Conservation (phyloP, 73 alveolate genomes). For the Blepharisma japonicum region DNA sequence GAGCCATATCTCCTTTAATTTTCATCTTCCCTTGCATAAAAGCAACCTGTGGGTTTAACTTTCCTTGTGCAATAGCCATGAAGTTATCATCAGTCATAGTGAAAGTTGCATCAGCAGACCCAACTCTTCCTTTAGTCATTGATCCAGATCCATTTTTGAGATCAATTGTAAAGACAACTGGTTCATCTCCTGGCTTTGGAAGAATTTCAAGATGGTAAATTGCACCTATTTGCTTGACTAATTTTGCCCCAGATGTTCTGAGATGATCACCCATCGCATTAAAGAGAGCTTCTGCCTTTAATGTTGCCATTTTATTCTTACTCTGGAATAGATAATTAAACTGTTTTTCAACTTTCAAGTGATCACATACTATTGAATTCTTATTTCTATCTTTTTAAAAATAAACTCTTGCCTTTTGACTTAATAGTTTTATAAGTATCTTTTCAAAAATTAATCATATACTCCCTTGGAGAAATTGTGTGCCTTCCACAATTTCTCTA, state of each 20-base stretch:
- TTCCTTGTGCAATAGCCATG: slow-evolving; percentile 73
- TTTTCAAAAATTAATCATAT: too few relatives aligned
- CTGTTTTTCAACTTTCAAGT: too few relatives aligned
- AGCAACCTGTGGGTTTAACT: slow-evolving; percentile 77
- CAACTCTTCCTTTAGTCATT: slow-evolving; percentile 48
- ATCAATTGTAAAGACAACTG: slow-evolving; percentile 68
- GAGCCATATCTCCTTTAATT: slow-evolving; percentile 80
- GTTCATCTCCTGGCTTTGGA: slow-evolving; percentile 54
- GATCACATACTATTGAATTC: too few relatives aligned
- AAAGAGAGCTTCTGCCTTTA: not conserved
- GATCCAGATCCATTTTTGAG: slow-evolving; percentile 66
- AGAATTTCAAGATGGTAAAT: slow-evolving; percentile 62
- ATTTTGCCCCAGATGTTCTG: slow-evolving; percentile 64
- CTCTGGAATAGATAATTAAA: too few relatives aligned
- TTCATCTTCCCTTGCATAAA: slow-evolving; percentile 85
- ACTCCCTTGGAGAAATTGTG: too few relatives aligned
- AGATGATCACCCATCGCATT: not conserved
- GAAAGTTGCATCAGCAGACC: slow-evolving; percentile 71
- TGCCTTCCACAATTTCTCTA: too few relatives aligned
- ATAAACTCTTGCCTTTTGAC: too few relatives aligned
- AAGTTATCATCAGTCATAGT: slow-evolving; percentile 80
- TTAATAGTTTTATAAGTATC: too few relatives aligned
- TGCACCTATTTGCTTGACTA: slow-evolving; percentile 59
- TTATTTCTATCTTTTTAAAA: too few relatives aligned
- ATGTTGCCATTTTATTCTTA: slow-evolving; percentile 6